Evolutionary conservation across 169 alveolate genomes (phyloP), one percentile per base, ranked within the genome.

Genomic region (Cryptosporidium ryanae): DNA sequence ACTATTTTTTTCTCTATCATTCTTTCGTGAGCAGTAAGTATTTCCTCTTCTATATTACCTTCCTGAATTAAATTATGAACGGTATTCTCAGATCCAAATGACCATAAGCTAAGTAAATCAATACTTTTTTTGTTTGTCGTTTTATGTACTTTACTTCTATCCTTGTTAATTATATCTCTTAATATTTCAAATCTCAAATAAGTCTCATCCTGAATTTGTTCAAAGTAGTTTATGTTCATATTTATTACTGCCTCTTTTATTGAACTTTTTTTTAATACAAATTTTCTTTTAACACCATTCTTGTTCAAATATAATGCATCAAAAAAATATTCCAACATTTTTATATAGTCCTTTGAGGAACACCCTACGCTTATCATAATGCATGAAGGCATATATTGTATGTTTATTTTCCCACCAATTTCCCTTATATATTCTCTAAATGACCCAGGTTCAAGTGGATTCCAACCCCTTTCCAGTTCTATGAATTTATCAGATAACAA

Each of bases 361-460:
- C 87, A 59, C 12, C 87, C 64, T 21, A 76, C 59, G 43, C 87
- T 76, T 18, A 76, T 15, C 55, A 76, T 76, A 10, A 76, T 59
- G 59, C 71, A 76, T 8, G 87, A 76, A 43, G 87, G 87, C 15
- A 76, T 29, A 29, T 76, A 76, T 61, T 76, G 68, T 7, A 76
- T 21, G 21, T 43, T 59, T 8, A 76, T 43, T 25, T 61, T 76
- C 18, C 87, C 87, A 34, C 71, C 71, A 23, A 76, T 76, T 17
- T 31, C 71, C 17, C 63, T 18, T 32, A 76, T 32, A 25, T 76
- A 76, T n/a, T 76, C 87, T 34, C 71, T 57, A 76, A 76, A 76
- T 17, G 87, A 76, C 7, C 31, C 25, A 10, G 43, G 68, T 15
- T 76, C 64, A n/a, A 76, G 49, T 29, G 71, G 71, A 55, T 61